Conservation (phyloP, 768 basidiomycete genomes). For the Trametes cubensis region DNA sequence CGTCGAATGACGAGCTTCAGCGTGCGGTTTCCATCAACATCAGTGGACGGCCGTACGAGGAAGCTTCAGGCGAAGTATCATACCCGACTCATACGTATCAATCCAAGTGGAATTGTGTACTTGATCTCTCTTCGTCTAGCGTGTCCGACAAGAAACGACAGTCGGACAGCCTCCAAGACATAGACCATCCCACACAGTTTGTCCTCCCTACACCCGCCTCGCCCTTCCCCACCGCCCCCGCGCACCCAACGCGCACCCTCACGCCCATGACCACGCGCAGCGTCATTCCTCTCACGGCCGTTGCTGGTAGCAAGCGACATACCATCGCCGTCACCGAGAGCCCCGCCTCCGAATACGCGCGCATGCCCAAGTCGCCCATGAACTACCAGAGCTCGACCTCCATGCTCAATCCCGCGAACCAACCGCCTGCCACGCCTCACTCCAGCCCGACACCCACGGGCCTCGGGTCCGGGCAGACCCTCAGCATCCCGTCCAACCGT, state of each 20-base stretch:
- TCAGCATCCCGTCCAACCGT: conserved; percentile 14
- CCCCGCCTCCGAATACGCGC: conserved; percentile 32
- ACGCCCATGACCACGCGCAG: conserved; percentile 38
- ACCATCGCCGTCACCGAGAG: conserved; percentile 45
- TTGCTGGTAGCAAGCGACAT: conserved; percentile 63
- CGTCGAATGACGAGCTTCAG: conserved; percentile 51
- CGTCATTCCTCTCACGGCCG: conserved; percentile 32
- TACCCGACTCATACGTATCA: conserved; percentile 79
- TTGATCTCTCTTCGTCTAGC: conserved; percentile 62
- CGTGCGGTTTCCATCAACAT: conserved; percentile 82
- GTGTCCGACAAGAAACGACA: conserved; percentile 31
- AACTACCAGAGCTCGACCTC: conserved; percentile 36
- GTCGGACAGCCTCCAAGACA: conserved; percentile 15
- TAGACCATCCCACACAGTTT: conserved; percentile 6
- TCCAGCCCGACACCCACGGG: conserved; percentile 23
- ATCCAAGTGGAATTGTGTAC: conserved; percentile 88
- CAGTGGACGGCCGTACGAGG: conserved; percentile 67
- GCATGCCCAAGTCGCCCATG: conserved; percentile 31
- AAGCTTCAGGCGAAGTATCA: conserved; percentile 13
- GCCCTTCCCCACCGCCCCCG: conserved; percentile 58
- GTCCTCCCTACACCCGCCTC: conserved; percentile 60
- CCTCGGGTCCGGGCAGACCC: conserved; percentile 13
- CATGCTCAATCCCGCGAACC: conserved; percentile 35
- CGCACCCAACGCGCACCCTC: conserved; percentile 20
- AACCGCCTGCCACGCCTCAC: conserved; percentile 24